Conservation (phyloP, 306 rosid genomes). For the Amphicarpaea edgeworthii region DNA sequence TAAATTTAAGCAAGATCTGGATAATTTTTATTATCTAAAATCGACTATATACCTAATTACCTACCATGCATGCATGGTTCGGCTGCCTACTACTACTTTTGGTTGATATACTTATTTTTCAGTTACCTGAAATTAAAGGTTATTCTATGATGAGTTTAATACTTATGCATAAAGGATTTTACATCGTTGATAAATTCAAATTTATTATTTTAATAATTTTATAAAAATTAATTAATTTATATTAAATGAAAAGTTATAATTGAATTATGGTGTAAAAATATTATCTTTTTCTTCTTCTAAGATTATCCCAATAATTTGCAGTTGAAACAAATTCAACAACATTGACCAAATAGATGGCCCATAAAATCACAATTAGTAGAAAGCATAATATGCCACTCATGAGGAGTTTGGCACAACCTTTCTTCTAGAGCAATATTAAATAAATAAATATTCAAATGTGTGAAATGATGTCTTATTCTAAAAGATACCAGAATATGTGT, state of each 20-base stretch:
- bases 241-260: no score
- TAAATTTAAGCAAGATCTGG: no score
- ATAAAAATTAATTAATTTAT: no score
- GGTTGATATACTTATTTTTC: background rate
- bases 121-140: background rate
- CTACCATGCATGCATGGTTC: background rate
- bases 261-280: no score
- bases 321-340: background rate
- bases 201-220: no score
- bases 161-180: no score
- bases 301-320: background rate
- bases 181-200: no score
- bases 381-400: background rate
- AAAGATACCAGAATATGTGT: background rate
- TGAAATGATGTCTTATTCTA: background rate
- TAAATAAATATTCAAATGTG: background rate
- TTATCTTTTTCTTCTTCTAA: no score
- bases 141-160: no score
- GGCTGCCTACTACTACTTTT: background rate
- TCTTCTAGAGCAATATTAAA: no score
- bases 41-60: no score
- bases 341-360: background rate
- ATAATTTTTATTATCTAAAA: no score
- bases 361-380: conserved; percentile 8
- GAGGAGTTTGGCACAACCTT: background rate